Conservation (phyloP, 1,284 basidiomycete species). For the Bjerkandera adusta region DNA sequence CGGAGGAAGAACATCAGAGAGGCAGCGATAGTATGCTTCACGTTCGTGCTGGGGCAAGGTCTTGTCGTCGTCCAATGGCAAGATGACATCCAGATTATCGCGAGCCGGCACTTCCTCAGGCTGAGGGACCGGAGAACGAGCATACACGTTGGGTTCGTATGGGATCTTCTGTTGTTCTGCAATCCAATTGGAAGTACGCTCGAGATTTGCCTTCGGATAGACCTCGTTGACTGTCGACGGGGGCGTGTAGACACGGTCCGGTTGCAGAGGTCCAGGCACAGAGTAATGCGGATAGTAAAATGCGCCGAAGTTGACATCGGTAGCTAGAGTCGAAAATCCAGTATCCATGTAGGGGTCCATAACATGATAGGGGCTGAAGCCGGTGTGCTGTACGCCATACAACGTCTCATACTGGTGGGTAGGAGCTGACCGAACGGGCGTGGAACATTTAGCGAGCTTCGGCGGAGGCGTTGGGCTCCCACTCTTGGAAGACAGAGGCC, state of each 20-base stretch:
- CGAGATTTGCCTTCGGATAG: conserved; percentile 1
- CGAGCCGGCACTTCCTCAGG: not conserved
- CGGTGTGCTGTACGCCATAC: not conserved
- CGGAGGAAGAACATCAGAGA: conserved; percentile 47
- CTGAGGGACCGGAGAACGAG: not conserved
- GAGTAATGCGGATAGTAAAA: no score
- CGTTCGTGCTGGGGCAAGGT: conserved; percentile 44
- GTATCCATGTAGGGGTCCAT: not conserved
- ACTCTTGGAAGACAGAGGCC: not conserved
- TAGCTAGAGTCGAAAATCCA: not conserved
- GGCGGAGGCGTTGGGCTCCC: not conserved
- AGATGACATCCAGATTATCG: conserved; percentile 1
- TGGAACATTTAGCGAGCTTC: not conserved
- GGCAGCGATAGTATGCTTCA: conserved; percentile 46
- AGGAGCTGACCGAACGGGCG: not conserved
- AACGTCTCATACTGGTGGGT: not conserved
- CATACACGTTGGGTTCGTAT: not conserved
- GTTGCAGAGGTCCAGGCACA: not conserved
- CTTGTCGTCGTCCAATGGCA: conserved; percentile 21
- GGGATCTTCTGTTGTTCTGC: conserved; percentile 14
- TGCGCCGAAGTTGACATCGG: not conserved
- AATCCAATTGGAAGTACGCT: conserved; percentile 16
- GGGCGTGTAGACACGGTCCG: not conserved
- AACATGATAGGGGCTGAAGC: not conserved
- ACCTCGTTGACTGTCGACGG: not conserved